phyloP scores from a whole-genome alignment of 805 yeast species.

The Metschnikowia colocasiae region DNA sequence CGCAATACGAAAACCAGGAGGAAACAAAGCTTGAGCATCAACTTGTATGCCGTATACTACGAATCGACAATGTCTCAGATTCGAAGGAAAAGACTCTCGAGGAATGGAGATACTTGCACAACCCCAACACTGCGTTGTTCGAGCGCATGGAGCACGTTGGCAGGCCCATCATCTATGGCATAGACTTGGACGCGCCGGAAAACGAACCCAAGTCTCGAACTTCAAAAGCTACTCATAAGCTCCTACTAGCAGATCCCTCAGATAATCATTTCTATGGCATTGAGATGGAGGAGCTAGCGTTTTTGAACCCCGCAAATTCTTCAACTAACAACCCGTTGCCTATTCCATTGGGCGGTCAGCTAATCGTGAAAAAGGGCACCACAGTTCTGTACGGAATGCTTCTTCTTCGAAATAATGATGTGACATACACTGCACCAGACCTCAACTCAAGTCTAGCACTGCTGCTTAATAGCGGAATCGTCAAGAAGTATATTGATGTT shows the following conservation, averaged over 20 bases:
- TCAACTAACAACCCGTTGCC: conserved; percentile 29
- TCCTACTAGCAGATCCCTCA: conserved; percentile 52
- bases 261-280: conserved; percentile 56
- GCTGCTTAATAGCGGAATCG: conserved; percentile 32
- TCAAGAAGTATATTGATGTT: conserved; percentile 23
- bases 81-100: conserved; percentile 55
- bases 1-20: conserved; percentile 1
- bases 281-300: conserved; percentile 51
- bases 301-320: conserved; percentile 33
- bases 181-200: conserved; percentile 39
- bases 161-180: conserved; percentile 39
- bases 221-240: conserved; percentile 38
- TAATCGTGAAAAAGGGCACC: conserved; percentile 50
- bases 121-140: conserved; percentile 56
- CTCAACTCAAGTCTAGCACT: conserved; percentile 22
- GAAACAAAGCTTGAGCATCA: conserved; percentile 15
- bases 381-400: conserved; percentile 45
- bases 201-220: conserved; percentile 4
- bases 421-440: conserved; percentile 33
- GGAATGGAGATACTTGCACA: conserved; percentile 46
- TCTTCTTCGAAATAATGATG: conserved; percentile 30
- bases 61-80: conserved; percentile 49
- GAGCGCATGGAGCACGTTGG: conserved; percentile 50
- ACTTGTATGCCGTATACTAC: conserved; percentile 52
- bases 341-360: conserved; percentile 51